Evolutionary conservation across 371 early-diverging fungal species (phyloP), one percentile per base, ranked within the genome.

Genomic region (Blakeslea trispora): DNA sequence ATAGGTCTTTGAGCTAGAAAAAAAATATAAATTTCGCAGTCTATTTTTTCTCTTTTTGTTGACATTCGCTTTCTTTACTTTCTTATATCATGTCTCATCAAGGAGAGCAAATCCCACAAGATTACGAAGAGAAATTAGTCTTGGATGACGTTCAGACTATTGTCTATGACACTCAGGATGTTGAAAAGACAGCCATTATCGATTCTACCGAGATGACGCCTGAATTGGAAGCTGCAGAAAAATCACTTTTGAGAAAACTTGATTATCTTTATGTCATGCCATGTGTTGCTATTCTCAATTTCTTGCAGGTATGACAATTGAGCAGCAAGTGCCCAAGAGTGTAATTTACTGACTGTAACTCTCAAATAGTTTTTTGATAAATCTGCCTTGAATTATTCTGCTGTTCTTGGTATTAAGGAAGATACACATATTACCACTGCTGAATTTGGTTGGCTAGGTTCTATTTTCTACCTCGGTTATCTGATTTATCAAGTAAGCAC

Each of bases 391-490:
- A 67, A 57, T 28, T 57, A 66, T 34, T 42, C 70, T 22, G 54
- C 55, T 23, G 63, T 69, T 3, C 53, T 69, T 18, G 66, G 66
- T 34, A 59, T 75, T 10, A 62, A 34, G 17, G 52, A 55, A 10
- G 67, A 66, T 19, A 62, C 68, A 4, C 34, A 51, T 13, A 51
- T 75, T 11, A 37, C 32, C 15, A 55, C 59, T 23, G 40, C 59
- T 8, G 59, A 75, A 40, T 75, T 60, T 39, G 55, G 66, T 42
- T 67, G 68, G 63, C 19, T 75, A 8, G 65, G 70, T 23, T 69
- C 68, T 5, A 59, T 75, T 17, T 75, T 75, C 19, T 76, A 76
- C 43, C 21, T 73, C 3, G 77, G 77, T 17, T 76, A 71, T 46
- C 53, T 76, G 9, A 14, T 56, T 34, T 73, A 59, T 24, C 77